Evolutionary conservation across 495 filamentous ascomycete genomes (phyloP).

Genomic region (Hypoxylon fuscum): DNA sequence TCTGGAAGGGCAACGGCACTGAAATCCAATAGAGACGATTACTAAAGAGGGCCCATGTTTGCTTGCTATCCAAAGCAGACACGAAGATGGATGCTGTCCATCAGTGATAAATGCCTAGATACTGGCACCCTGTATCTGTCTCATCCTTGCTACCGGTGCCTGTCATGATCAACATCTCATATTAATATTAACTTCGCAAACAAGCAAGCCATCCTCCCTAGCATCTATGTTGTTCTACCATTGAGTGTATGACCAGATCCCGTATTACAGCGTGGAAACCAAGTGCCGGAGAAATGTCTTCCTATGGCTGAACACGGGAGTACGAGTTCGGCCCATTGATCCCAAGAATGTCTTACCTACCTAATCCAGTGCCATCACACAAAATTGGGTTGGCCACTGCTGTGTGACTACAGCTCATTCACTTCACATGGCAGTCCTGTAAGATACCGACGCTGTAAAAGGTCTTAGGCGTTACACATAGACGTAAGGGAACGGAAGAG

Average conservation of each 20-base stretch:
- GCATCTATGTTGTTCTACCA: no score
- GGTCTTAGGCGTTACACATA: background rate
- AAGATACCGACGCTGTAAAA: conserved; percentile 6
- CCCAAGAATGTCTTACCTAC: conserved; percentile 8
- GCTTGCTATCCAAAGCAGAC: no score
- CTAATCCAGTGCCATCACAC: conserved; percentile 3
- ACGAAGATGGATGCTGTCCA: no score
- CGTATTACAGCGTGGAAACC: no score
- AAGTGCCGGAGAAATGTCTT: conserved; percentile 16
- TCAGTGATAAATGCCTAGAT: no score
- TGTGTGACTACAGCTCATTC: background rate
- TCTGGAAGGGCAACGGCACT: no score
- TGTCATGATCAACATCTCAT: background rate
- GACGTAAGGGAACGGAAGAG: background rate
- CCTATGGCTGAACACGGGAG: conserved; percentile 23
- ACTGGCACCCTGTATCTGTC: no score
- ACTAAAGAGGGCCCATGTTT: no score
- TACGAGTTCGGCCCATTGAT: conserved; percentile 5
- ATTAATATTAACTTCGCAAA: background rate
- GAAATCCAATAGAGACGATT: no score
- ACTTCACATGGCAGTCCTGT: background rate
- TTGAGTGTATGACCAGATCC: no score
- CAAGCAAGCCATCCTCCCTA: background rate
- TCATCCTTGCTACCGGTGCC: background rate
- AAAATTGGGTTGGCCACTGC: background rate